Percentiles rank a stretch among this genome's conserved stretches.
phyloP scores from a whole-genome alignment of 192 early-diverging fungal species.

The Jimgerdemannia flammicorona region DNA sequence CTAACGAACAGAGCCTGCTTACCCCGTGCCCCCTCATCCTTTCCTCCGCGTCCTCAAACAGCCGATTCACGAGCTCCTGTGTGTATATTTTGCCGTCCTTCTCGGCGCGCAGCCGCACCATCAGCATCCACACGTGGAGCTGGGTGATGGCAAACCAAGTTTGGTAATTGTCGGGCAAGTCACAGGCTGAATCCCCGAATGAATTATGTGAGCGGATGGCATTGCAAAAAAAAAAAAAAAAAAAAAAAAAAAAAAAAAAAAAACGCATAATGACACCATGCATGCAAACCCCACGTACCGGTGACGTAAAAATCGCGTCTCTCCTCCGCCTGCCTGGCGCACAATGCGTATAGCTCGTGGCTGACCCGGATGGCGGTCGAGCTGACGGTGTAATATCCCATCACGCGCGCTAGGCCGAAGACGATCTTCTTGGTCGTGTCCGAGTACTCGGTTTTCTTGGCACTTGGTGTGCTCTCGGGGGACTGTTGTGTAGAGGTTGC shows the following conservation, averaged over 20 bases:
- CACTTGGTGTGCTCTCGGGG: neutral
- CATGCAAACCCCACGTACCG: constrained; percentile 21
- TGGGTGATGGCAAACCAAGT: constrained; percentile 92
- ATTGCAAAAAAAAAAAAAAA: neutral
- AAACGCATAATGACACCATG: neutral
- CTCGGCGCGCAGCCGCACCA: constrained; percentile 75
- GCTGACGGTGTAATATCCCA: constrained; percentile 47
- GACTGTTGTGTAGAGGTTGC: neutral
- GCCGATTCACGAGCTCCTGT: constrained; percentile 81
- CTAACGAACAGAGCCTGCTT: constrained; percentile 6
- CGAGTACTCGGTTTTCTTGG: constrained; percentile 16
- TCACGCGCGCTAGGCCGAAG: constrained; percentile 39
- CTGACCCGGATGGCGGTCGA: constrained; percentile 50
- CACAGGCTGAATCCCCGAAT: constrained; percentile 36
- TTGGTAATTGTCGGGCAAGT: constrained; percentile 85
- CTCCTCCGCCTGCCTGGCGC: constrained; percentile 38
- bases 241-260: neutral
- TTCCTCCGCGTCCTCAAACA: constrained; percentile 87
- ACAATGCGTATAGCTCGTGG: constrained; percentile 44
- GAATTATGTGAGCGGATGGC: neutral
- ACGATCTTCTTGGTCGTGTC: constrained; percentile 32
- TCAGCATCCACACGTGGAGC: constrained; percentile 92
- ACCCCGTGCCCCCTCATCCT: constrained; percentile 81
- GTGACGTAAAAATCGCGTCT: constrained; percentile 46
- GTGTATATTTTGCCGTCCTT: constrained; percentile 74